Base-by-base conservation (phyloP, 805 yeast genomes). In the Candida boleticola region DNA sequence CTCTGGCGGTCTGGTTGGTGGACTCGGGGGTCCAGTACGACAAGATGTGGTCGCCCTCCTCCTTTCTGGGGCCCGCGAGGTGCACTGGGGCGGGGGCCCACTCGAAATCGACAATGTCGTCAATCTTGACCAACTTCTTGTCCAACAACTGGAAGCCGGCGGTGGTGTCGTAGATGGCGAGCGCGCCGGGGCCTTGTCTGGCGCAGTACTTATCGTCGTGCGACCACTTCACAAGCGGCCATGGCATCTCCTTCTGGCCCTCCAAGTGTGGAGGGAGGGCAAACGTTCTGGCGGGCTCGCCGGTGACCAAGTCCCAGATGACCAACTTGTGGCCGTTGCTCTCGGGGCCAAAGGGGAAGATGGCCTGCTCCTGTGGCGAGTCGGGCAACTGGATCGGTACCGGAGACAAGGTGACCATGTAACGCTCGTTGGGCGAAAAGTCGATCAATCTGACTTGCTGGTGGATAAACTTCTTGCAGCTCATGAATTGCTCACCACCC, bases 171-270 rank as follows among this genome's bases (percentile, higher is more conserved):
- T 92, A 95, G 51, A 93, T 79, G 38, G 96, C 90, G 52, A 93
- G 74, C 27, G 95, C 95, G 48, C 87, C 93, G 42, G 96, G 96
- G 40, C 93, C 92, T 66, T 88, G 79, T 72, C 99, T 85, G 42
- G 97, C 98, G 71, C 96, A 87, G 74, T 82, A 93, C 64, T 80
- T 82, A 67, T 88, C 96, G 68, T 93, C 95, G 56, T 71, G 75
- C 35, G 97, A 88, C 98, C 98, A 93, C 70, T 89, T 89, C 63
- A 93, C 83, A 57, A 92, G 79, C 37, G 99, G 99, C 99, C 99
- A 93, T 47, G 85, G 81, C 82, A 82, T 79, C 76, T 80, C 68
- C 77, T 80, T 66, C 77, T 77, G 76, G 30, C 74, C 69, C 58
- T 82, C 83, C 59, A 83, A 71, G 58, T 79, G 74, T 47, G 88